Base-by-base conservation (phyloP, 306 rosid species). In the Gastrolobium villosum region DNA sequence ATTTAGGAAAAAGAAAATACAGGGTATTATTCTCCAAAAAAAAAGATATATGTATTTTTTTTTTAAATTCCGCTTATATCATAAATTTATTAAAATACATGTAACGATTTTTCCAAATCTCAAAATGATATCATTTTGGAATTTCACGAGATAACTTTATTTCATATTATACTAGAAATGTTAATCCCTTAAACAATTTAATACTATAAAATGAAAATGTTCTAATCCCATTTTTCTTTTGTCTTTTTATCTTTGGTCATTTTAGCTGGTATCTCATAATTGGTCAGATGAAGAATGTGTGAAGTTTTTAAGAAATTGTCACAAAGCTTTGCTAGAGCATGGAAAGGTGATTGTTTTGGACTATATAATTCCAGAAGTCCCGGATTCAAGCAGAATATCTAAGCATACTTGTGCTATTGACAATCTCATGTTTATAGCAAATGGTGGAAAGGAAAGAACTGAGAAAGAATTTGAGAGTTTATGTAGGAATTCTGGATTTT, bases 321-420 rank as follows among this genome's bases (percentile, higher is more conserved):
- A 73, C 28, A 45, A 57, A 41, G 68, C 56, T 7, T 73, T 73
- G 55, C 77, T 67, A 40, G 10, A 31, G 2, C 9, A 57, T 11
- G 78, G 78, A 8, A 73, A 73, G 36, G 67, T 73, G 67, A 57
- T 73, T 73, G 34, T 57, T 30, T 0, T 41, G 56, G 78, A 73
- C 2, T 30, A 4, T 8, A 31, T 73, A 41, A 28, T 39, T 46
- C 55, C 68, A 41, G 56, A 73, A 48, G 54, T 56, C 4, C 56
- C 68, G 1, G 30, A 13, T 30, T 13, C 67, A 41, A 73, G 44
- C n/a, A 5, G 3, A 7, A 14, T 1, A 1, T 73, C 78, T 6
- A 57, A 73, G 13, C 14, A 4, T 30, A 7, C 0, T 41, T 13
- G 9, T 4, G 2, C 0, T 7, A 0, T n/a, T 3, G 44, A 73